Conservation (phyloP, 2,329 filamentous ascomycete species). For the Venturia asperata region DNA sequence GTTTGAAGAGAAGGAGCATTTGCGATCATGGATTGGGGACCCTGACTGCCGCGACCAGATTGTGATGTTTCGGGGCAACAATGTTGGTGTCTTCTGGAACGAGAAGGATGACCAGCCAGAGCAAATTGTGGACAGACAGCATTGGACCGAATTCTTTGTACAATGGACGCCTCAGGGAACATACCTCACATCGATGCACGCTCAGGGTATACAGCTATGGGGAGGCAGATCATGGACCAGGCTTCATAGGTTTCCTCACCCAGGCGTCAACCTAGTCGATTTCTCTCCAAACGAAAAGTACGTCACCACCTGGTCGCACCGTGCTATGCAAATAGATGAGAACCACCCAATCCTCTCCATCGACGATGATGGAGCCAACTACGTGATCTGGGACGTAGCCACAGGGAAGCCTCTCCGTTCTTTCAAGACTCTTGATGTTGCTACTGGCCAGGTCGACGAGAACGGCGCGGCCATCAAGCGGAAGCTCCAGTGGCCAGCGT, state of each 20-base stretch:
- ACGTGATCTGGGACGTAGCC: slow-evolving; percentile 95
- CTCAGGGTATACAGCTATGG: slow-evolving; percentile 96
- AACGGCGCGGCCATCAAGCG: slow-evolving; percentile 67
- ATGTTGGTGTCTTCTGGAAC: slow-evolving; percentile 96
- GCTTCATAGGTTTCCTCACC: slow-evolving; percentile 88
- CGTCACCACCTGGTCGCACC: slow-evolving; percentile 92
- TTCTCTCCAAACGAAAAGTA: slow-evolving; percentile 93
- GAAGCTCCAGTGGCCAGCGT: slow-evolving; percentile 96
- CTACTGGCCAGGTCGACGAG: slow-evolving; percentile 52
- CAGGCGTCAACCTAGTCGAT: slow-evolving; percentile 89
- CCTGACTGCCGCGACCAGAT: slow-evolving; percentile 89
- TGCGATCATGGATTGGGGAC: slow-evolving; percentile 89
- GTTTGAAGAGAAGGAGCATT: slow-evolving; percentile 87
- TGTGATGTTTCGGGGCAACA: slow-evolving; percentile 85
- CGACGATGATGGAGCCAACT: slow-evolving; percentile 98
- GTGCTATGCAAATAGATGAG: slow-evolving; percentile 86
- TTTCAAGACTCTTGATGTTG: slow-evolving; percentile 81
- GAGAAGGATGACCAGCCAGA: slow-evolving; percentile 90
- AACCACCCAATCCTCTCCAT: slow-evolving; percentile 65
- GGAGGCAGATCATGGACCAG: slow-evolving; percentile 83
- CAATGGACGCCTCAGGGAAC: slow-evolving; percentile 97
- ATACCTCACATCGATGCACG: slow-evolving; percentile 88
- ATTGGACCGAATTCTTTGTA: slow-evolving; percentile 98
- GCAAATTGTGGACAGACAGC: slow-evolving; percentile 78
- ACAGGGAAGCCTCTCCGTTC: slow-evolving; percentile 85